Evolutionary conservation across 257 asterid genomes (phyloP).

Genomic region (Lavandula angustifolia): DNA sequence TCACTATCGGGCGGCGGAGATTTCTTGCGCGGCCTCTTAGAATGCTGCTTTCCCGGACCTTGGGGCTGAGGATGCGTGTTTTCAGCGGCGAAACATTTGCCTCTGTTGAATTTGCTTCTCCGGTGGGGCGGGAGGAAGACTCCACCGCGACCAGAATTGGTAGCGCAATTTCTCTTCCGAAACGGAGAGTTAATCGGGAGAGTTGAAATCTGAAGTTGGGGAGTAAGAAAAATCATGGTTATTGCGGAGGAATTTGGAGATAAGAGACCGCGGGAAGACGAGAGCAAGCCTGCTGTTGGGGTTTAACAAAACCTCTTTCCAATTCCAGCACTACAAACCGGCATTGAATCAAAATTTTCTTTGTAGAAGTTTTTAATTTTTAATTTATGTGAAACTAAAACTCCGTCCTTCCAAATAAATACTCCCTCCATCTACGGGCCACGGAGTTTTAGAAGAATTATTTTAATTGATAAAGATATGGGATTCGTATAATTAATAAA

Average conservation of each 20-base stretch:
- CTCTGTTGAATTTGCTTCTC: constrained; percentile 5
- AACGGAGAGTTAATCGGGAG: constrained; percentile 28
- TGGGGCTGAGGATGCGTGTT: constrained; percentile 34
- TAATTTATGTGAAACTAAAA: no score
- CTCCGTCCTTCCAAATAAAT: no score
- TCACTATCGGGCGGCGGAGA: constrained; percentile 38
- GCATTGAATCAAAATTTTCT: no score
- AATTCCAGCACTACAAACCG: not conserved
- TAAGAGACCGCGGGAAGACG: constrained; percentile 39
- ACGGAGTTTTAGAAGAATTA: no score
- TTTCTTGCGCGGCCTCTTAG: constrained; percentile 43
- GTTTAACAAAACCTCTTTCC: constrained; percentile 39
- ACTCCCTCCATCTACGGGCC: no score
- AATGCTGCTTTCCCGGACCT: constrained; percentile 12
- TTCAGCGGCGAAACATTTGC: constrained; percentile 47
- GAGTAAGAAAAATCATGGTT: constrained; percentile 43
- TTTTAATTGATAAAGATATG: no score
- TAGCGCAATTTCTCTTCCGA: constrained; percentile 9
- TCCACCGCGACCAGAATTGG: constrained; percentile 8
- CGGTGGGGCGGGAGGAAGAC: constrained; percentile 24
- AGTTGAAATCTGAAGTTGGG: constrained; percentile 32
- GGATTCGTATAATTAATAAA: no score
- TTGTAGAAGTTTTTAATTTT: no score
- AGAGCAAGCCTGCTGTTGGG: constrained; percentile 8
- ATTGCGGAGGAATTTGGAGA: constrained; percentile 31